Conservation (phyloP, 1,284 basidiomycete genomes). For the Pascua guehoae region DNA sequence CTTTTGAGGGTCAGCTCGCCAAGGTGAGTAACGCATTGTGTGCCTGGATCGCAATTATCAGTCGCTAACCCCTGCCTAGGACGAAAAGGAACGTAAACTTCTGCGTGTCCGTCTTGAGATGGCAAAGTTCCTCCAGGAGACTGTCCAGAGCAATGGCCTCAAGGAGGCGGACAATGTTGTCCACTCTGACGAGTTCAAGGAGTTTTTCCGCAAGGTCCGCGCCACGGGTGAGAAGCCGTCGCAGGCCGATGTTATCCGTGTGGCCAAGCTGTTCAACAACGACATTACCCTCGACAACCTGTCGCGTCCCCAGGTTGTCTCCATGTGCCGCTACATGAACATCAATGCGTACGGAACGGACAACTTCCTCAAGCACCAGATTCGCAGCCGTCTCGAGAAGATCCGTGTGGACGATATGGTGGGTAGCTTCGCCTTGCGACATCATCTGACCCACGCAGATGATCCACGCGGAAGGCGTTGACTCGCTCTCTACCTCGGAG, state of each 20-base stretch:
- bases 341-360: slow-evolving; percentile 98
- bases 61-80: slow-evolving; percentile 53
- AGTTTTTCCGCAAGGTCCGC: slow-evolving; percentile 98
- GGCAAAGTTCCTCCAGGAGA: slow-evolving; percentile 99
- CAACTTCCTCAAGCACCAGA: slow-evolving; percentile 93
- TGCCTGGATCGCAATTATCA: background rate
- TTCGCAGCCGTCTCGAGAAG: slow-evolving; percentile 77
- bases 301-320: slow-evolving; percentile 92
- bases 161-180: slow-evolving; percentile 89
- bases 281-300: slow-evolving; percentile 98
- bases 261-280: slow-evolving; percentile 94
- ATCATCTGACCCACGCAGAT: slow-evolving; percentile 39
- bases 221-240: slow-evolving; percentile 93
- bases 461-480: slow-evolving; percentile 84
- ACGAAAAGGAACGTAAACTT: slow-evolving; percentile 94
- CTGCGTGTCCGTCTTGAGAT: slow-evolving; percentile 93
- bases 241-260: slow-evolving; percentile 80
- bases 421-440: no score
- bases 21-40: slow-evolving; percentile 56
- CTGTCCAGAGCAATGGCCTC: slow-evolving; percentile 80
- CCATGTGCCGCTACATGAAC: slow-evolving; percentile 96
- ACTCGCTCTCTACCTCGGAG: slow-evolving; percentile 83
- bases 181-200: slow-evolving; percentile 93
- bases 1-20: slow-evolving; percentile 95
- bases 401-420: slow-evolving; percentile 81